A percentile compares a stretch with the other conserved stretches of the same genome.
Evolutionary conservation across 495 filamentous ascomycete species (phyloP).

Genomic region (Lepraria neglecta): DNA sequence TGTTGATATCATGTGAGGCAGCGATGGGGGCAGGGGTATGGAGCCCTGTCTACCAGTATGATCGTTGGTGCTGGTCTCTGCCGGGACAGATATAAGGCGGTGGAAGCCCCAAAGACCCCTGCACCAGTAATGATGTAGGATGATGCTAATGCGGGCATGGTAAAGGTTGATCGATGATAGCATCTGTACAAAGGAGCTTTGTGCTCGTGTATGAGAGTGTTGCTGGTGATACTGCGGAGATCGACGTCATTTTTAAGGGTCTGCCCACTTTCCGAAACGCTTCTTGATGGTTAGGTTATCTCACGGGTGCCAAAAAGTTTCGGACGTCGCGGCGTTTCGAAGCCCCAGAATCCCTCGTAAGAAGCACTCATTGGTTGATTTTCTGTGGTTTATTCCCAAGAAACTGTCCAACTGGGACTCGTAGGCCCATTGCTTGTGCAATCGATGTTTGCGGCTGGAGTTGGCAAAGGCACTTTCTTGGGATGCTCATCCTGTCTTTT

Average conservation of each 20-base stretch:
- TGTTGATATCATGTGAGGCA: conserved; percentile 63
- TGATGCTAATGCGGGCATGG: conserved; percentile 7
- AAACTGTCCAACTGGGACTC: background rate
- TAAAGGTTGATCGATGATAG: background rate
- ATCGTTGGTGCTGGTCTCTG: conserved; percentile 45
- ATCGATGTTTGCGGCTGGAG: too few relatives aligned
- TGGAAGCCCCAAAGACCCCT: conserved; percentile 61
- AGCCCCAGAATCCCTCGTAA: too few relatives aligned
- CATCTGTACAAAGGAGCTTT: background rate
- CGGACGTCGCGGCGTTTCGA: too few relatives aligned
- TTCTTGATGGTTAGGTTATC: background rate
- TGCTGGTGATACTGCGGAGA: background rate
- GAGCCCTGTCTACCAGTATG: conserved; percentile 53
- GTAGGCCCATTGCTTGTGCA: background rate
- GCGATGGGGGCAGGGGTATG: conserved; percentile 42
- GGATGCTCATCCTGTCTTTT: background rate
- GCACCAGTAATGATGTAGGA: conserved; percentile 37
- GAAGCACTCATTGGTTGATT: too few relatives aligned
- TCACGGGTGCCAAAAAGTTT: too few relatives aligned
- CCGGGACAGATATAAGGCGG: conserved; percentile 53
- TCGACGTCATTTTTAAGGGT: conserved; percentile 15
- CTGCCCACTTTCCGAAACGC: conserved; percentile 3
- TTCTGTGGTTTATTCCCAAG: too few relatives aligned
- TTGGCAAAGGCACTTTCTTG: too few relatives aligned
- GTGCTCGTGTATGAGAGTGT: background rate